A percentile compares a stretch with the other conserved stretches of the same genome.
Evolutionary conservation across 495 filamentous ascomycete genomes (phyloP).

Genomic region (Aspergillus hancockii): DNA sequence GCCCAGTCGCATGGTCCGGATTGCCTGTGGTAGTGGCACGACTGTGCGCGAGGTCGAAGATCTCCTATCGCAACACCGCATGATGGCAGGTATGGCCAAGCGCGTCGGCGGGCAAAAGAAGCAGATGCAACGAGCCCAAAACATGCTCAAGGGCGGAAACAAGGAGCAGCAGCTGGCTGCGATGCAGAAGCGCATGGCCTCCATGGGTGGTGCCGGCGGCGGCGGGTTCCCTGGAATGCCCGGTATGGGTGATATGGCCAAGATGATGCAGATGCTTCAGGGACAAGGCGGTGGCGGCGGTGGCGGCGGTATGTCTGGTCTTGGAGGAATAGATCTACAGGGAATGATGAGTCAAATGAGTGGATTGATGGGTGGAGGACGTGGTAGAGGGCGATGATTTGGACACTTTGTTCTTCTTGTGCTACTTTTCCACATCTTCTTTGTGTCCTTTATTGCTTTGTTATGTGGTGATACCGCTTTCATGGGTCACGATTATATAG

Average conservation of each 20-base stretch:
- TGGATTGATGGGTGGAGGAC: constrained; percentile 61
- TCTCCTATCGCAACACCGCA: constrained; percentile 92
- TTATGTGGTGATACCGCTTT: constrained; percentile 7
- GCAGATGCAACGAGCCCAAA: constrained; percentile 93
- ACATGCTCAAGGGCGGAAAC: constrained; percentile 83
- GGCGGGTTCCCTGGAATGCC: constrained; percentile 46
- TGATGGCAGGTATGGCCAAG: constrained; percentile 99
- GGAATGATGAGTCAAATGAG: constrained; percentile 86
- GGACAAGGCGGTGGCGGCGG: constrained; percentile 48
- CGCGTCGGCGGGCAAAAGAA: constrained; percentile 96
- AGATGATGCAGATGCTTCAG: constrained; percentile 77
- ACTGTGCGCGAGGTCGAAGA: constrained; percentile 95
- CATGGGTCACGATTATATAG: constrained; percentile 12
- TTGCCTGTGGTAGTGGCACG: constrained; percentile 87
- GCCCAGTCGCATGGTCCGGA: constrained; percentile 89
- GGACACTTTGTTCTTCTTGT: neutral
- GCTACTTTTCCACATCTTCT: constrained; percentile 2
- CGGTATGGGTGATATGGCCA: constrained; percentile 76
- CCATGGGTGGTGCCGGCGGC: constrained; percentile 75
- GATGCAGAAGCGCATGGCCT: constrained; percentile 92
- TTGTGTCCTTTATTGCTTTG: constrained; percentile 1
- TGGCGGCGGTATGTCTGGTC: constrained; percentile 44
- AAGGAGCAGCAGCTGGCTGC: constrained; percentile 93
- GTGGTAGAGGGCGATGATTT: constrained; percentile 41
- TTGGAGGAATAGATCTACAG: constrained; percentile 76